Evolutionary conservation across 2,329 filamentous ascomycete species (phyloP), one percentile per base, ranked within the genome.

Genomic region (Fusarium newnesense): DNA sequence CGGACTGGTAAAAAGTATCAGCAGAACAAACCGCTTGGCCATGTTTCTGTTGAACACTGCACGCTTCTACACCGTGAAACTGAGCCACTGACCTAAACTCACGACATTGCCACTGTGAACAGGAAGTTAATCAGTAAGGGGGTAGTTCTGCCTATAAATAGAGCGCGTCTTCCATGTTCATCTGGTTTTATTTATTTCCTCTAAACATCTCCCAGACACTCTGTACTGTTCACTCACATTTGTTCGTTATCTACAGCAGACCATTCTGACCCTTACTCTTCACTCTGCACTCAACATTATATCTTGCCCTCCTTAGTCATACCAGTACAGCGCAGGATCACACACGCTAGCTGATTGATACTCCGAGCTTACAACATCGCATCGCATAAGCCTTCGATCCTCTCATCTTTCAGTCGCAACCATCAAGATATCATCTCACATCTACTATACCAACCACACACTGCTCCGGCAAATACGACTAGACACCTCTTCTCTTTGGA

Each of bases 1-100:
- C 21, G 7, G 5, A 49, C 9, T 4, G 0, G 13, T 1, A 3
- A 16, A n/a, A n/a, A 1, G 13, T 30, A 49, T 30, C 28, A 12
- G 9, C 4, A 16, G 19, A 30, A 47, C 44, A 47, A 44, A 5
- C 16, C 10, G 21, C 18, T 19, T 19, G 13, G 12, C 2, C n/a
- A 44, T 19, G 16, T 24, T 8, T 11, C 26, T 21, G 26, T 5
- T n/a, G 19, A 47, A 47, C 44, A 47, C 26, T 30, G 19, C 13
- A 47, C 30, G 26, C 44, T 21, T 47, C 6, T 47, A 16, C 5
- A 18, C 19, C 11, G n/a, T 30, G 44, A 30, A 26, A 11, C 12
- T n/a, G 44, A n/a, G 44, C 13, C 44, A n/a, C 44, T 9, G 24
- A 0, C 6, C 21, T 9, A 30, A 30, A 16, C 19, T 47, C 9